Conservation (phyloP, 495 filamentous ascomycete species). For the Sphaerosporella brunnea region DNA sequence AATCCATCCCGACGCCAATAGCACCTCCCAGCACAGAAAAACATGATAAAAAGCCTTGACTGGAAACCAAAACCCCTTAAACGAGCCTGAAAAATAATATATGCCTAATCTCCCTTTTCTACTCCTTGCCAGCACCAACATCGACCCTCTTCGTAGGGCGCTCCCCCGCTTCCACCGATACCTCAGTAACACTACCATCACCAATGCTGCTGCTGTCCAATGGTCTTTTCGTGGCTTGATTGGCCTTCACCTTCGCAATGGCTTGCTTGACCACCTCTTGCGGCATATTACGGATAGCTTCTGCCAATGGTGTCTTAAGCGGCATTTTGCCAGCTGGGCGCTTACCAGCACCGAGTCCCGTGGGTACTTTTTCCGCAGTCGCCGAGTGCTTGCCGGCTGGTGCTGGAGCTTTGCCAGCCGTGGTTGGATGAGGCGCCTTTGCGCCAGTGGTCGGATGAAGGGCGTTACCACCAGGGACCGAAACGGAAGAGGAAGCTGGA, state of each 20-base stretch:
- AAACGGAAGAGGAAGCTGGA: background rate
- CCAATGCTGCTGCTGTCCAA: background rate
- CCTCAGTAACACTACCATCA: background rate
- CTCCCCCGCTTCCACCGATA: background rate
- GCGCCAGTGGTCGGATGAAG: background rate
- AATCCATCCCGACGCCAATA: background rate
- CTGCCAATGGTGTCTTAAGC: background rate
- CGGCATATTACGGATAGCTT: background rate
- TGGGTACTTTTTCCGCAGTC: background rate
- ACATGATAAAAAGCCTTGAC: no score
- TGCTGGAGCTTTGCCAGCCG: background rate
- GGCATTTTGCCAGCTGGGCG: background rate
- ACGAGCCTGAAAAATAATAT: background rate
- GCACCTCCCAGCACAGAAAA: background rate
- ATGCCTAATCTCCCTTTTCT: background rate
- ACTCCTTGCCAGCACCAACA: background rate
- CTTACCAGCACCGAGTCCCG: background rate
- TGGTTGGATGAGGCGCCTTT: background rate
- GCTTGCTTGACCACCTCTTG: background rate
- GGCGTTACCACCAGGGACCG: no score
- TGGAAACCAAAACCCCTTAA: no score
- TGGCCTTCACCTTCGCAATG: background rate
- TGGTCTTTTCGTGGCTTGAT: background rate
- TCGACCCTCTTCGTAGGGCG: background rate
- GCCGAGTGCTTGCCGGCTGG: background rate